phyloP scores from a whole-genome alignment of 495 filamentous ascomycete species.

The Xylaria longipes region DNA sequence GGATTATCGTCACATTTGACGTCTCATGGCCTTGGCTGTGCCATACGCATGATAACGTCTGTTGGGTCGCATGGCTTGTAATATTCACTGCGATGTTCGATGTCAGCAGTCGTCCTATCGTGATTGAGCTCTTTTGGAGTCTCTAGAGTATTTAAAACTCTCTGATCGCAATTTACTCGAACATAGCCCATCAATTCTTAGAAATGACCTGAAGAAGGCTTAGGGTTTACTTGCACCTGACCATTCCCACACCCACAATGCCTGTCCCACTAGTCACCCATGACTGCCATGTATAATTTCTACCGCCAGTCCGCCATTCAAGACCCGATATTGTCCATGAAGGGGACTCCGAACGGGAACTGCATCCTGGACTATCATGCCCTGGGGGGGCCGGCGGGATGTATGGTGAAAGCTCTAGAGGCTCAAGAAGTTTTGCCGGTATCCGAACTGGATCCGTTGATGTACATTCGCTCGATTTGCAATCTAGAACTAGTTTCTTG shows the following conservation, averaged over 20 bases:
- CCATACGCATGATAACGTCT: slow-evolving; percentile 1
- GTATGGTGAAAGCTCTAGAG: neutral
- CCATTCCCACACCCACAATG: neutral
- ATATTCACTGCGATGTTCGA: neutral
- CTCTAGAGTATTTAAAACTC: neutral
- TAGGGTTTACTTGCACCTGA: neutral
- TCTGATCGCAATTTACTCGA: neutral
- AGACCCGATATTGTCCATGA: slow-evolving; percentile 4
- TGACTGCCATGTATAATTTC: slow-evolving; percentile 6
- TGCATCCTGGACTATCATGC: neutral
- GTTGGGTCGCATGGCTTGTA: neutral
- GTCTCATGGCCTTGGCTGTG: neutral
- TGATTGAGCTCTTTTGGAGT: neutral
- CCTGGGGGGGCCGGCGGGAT: neutral
- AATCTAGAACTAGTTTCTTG: neutral
- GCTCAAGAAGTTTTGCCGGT: neutral
- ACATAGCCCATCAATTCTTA: neutral
- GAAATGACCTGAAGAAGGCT: no score
- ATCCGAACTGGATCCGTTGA: neutral
- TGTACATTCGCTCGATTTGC: neutral
- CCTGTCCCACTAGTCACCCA: neutral
- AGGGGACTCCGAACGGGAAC: neutral
- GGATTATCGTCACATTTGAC: neutral
- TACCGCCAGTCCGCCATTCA: neutral
- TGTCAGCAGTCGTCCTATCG: neutral